Percentiles rank a stretch among this genome's conserved stretches.
Evolutionary conservation across 2,329 filamentous ascomycete species (phyloP).

Genomic region (Xylaria sp.): DNA sequence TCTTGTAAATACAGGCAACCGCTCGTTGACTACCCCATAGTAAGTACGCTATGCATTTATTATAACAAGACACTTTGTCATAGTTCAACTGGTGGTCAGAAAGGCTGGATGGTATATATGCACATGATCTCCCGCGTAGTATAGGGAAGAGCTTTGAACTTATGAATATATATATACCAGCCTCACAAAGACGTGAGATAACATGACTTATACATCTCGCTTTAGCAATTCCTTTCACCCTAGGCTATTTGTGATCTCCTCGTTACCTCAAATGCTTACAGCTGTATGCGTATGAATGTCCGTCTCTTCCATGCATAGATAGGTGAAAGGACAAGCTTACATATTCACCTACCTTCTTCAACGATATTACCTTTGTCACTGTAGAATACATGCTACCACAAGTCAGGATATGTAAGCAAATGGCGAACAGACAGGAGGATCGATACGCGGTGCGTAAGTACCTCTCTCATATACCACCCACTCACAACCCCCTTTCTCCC

Average conservation of each 20-base stretch:
- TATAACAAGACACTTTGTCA: neutral
- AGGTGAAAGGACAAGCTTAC: neutral
- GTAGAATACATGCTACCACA: neutral
- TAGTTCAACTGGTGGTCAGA: no score
- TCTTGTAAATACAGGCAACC: constrained; percentile 2
- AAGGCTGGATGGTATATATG: no score
- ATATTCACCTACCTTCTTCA: no score
- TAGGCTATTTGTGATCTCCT: neutral
- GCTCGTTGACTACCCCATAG: neutral
- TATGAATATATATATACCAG: neutral
- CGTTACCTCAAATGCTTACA: neutral
- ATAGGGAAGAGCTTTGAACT: no score
- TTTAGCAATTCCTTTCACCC: neutral
- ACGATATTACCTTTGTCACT: neutral
- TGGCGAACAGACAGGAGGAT: neutral
- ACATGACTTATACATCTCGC: neutral
- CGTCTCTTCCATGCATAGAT: neutral
- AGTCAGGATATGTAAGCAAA: neutral
- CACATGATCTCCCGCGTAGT: no score
- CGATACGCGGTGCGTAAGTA: no score
- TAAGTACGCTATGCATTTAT: neutral
- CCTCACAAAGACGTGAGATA: neutral
- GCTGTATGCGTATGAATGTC: neutral
- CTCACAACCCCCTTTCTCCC: no score
- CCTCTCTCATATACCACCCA: neutral